Percentiles rank a stretch among this genome's conserved stretches.
phyloP scores from a whole-genome alignment of 352 stramenopile species.

The Globisporangium viniferum region DNA sequence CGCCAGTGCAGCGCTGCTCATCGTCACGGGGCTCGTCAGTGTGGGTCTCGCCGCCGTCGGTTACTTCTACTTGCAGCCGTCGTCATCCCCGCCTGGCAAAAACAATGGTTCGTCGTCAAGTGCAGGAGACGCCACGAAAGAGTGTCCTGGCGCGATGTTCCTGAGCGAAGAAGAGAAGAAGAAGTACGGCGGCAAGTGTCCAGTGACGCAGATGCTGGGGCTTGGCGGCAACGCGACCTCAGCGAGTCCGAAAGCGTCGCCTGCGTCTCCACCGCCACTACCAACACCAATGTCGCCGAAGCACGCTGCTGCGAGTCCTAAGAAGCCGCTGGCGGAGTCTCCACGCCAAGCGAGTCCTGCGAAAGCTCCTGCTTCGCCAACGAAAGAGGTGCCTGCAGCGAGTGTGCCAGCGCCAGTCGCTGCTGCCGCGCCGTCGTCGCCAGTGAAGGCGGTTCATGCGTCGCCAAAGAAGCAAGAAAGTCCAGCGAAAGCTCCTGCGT shows the following conservation, averaged over 20 bases:
- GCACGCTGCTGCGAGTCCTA: conserved; percentile 1
- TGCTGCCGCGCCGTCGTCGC: neutral
- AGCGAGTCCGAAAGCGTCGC: conserved; percentile 14
- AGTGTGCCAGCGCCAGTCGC: neutral
- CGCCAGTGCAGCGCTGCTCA: conserved; percentile 42
- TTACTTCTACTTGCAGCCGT: conserved; percentile 54
- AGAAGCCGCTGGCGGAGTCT: conserved; percentile 2
- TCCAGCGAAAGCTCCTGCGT: conserved; percentile 3
- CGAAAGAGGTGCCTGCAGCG: conserved; percentile 7
- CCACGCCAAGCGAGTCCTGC: conserved; percentile 2
- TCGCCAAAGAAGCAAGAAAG: conserved; percentile 27
- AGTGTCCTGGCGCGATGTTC: conserved; percentile 26
- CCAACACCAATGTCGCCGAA: neutral
- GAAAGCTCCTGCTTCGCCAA: conserved; percentile 10
- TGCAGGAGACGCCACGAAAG: conserved; percentile 15
- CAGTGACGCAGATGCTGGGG: conserved; percentile 33
- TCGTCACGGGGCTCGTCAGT: conserved; percentile 59
- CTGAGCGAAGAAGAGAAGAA: conserved; percentile 32
- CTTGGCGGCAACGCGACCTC: conserved; percentile 7
- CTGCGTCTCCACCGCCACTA: neutral
- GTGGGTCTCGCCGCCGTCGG: conserved; percentile 52
- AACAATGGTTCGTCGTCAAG: conserved; percentile 5
- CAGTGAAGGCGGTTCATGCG: conserved; percentile 16
- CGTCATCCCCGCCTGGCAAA: neutral
- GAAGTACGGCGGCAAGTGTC: conserved; percentile 36